Conservation (phyloP, 352 stramenopile genomes). For the Phytophthora europaea region DNA sequence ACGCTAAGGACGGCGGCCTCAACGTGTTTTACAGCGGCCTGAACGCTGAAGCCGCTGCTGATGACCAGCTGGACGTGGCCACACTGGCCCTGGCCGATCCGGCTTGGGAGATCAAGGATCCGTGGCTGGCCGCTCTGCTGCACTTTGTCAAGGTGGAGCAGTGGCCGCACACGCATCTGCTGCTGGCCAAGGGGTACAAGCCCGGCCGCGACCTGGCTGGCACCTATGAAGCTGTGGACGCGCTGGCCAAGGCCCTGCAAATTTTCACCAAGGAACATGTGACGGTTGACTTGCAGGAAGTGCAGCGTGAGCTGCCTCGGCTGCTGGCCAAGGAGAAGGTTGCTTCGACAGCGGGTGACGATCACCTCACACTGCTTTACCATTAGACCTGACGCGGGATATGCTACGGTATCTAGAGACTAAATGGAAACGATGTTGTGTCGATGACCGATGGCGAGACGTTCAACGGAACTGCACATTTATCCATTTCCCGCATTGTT, state of each 20-base stretch:
- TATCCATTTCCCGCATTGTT: constrained; percentile 36
- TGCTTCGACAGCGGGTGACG: constrained; percentile 20
- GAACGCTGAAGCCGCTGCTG: constrained; percentile 12
- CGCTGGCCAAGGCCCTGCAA: constrained; percentile 48
- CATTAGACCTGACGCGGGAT: constrained; percentile 37
- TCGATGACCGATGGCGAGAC: constrained; percentile 1
- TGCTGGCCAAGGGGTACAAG: constrained; percentile 75
- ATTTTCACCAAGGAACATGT: constrained; percentile 43
- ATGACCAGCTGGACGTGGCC: constrained; percentile 5
- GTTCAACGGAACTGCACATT: constrained; percentile 32
- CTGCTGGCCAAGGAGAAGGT: constrained; percentile 47
- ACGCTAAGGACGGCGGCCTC: constrained; percentile 53
- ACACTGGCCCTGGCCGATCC: constrained; percentile 36
- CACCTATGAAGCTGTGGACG: constrained; percentile 61
- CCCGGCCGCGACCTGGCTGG: constrained; percentile 58
- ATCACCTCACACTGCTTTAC: constrained; percentile 58
- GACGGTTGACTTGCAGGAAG: constrained; percentile 46
- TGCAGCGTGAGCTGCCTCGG: constrained; percentile 41
- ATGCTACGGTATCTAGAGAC: constrained; percentile 5
- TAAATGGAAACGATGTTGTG: constrained; percentile 19
- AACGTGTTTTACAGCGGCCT: constrained; percentile 59
- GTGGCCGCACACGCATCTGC: constrained; percentile 52
- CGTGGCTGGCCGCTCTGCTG: constrained; percentile 59
- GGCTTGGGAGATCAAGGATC: constrained; percentile 65
- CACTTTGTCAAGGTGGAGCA: constrained; percentile 68